Percentiles rank a stretch among this genome's conserved stretches.
Evolutionary conservation across 129 eudicot genomes (phyloP).

Genomic region (Artemisia annua): DNA sequence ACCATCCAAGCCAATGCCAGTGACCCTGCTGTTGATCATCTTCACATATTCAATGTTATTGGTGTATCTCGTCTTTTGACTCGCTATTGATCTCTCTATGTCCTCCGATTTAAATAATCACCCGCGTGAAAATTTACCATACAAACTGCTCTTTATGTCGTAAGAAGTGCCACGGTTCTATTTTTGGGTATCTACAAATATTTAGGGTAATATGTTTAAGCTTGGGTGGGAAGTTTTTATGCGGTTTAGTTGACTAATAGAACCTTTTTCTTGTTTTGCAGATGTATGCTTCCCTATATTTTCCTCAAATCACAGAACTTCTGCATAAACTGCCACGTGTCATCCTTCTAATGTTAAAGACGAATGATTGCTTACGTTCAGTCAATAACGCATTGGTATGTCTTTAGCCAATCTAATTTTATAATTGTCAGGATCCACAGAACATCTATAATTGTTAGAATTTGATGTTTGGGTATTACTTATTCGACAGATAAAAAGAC

Average conservation of each 20-base stretch:
- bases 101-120: not conserved
- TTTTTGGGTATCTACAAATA: too few relatives aligned
- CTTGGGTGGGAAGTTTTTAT: not conserved
- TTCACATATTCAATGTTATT: not conserved
- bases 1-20: not conserved
- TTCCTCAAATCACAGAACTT: conserved; percentile 89
- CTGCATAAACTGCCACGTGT: conserved; percentile 89
- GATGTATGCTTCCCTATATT: conserved; percentile 92
- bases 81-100: not conserved
- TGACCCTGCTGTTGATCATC: not conserved
- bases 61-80: not conserved
- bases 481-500: too few relatives aligned
- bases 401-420: conserved; percentile 5
- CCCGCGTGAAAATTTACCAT: too few relatives aligned
- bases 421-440: not conserved
- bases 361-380: conserved; percentile 89
- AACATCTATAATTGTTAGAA: too few relatives aligned
- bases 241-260: not conserved
- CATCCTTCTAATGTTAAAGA: conserved; percentile 86
- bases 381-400: conserved; percentile 78
- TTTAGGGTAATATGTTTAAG: too few relatives aligned
- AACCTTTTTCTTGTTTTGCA: conserved; percentile 32
- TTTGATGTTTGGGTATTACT: too few relatives aligned
- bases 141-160: too few relatives aligned
- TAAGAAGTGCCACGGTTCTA: too few relatives aligned